These are phyloP conservation scores for Podospora conica DNA, from an alignment of 495 filamentous ascomycete genomes.

Conservation along the genomic window DNA sequence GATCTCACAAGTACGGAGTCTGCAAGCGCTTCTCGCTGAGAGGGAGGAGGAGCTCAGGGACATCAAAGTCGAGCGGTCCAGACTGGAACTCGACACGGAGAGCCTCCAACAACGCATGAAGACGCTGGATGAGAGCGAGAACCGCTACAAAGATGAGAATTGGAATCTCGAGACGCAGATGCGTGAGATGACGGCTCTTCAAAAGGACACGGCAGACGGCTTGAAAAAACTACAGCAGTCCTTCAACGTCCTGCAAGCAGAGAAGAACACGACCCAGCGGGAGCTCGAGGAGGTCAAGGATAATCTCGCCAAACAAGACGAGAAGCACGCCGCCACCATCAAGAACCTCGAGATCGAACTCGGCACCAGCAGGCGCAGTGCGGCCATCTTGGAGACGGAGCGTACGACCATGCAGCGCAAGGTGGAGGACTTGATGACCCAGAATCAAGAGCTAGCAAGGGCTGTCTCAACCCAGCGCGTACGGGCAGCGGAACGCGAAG, in stretches of 20 bases:
- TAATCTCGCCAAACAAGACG: conserved; percentile 64
- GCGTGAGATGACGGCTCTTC: conserved; percentile 66
- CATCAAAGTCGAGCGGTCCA: conserved; percentile 63
- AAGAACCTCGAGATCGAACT: conserved; percentile 88
- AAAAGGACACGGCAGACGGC: conserved; percentile 66
- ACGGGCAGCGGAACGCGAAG: conserved; percentile 57
- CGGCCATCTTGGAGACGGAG: conserved; percentile 69
- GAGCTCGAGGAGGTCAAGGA: conserved; percentile 86
- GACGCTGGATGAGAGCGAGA: conserved; percentile 83
- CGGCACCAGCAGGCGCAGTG: conserved; percentile 65
- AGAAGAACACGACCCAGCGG: conserved; percentile 69
- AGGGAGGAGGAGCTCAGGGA: conserved; percentile 79
- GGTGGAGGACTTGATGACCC: conserved; percentile 75
- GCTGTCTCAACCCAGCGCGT: conserved; percentile 64
- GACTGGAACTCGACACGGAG: conserved; percentile 75
- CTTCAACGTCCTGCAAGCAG: conserved; percentile 59
- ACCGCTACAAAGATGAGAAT: conserved; percentile 94
- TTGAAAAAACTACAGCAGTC: conserved; percentile 72
- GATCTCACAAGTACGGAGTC: conserved; percentile 77
- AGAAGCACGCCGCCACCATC: conserved; percentile 66
- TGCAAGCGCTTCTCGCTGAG: conserved; percentile 77
- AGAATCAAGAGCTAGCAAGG: conserved; percentile 84
- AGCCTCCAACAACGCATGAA: conserved; percentile 71
- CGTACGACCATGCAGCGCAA: conserved; percentile 66
- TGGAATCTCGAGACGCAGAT: conserved; percentile 90